Evolutionary conservation across 305 asterid species (phyloP), one percentile per base, ranked within the genome.

Genomic region (Rubia balearica): DNA sequence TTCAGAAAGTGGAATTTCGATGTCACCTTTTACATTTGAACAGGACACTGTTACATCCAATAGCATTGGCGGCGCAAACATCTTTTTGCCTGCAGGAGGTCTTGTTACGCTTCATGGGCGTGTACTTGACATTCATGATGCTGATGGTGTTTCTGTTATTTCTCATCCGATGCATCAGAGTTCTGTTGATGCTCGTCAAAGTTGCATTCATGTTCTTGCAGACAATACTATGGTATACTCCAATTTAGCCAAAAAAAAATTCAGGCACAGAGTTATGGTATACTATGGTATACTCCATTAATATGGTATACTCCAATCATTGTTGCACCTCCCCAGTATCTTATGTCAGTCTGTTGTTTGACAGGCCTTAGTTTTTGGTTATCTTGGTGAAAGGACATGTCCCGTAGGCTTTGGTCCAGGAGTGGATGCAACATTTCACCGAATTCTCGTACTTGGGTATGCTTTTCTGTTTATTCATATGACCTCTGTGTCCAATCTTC

Each of bases 331-430:
- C 33, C 69, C 6, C 38, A 30, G 65, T 59, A 46, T 46, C 71
- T 76, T 74, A 45, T 81, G 61, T 68, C 73, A 51, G 65, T 48
- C 74, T 43, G 55, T 49, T 75, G 71, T 73, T 83, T 70, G 71
- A 45, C 83, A 94, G 98, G 95, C 84, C 74, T 83, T 73, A 80
- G 83, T 91, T 71, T 74, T 79, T 68, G 88, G 89, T 62, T 76
- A 82, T 81, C 73, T 75, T 76, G 79, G 73, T 49, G 85, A 77
- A 76, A 82, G 73, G 64, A 70, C 81, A 65, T 86, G 63, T 62
- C 97, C 96, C 17, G 46, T 84, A 53, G 99, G 91, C 74, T 81
- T 91, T 24, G 95, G 96, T 63, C 71, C 77, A 73, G 95, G 86
- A 5, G 86, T 76, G 65, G 45, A 75, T 71, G 97, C 91, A 65